Evolutionary conservation across 345 rosid genomes (phyloP).

Genomic region (Ceriops decandra): DNA sequence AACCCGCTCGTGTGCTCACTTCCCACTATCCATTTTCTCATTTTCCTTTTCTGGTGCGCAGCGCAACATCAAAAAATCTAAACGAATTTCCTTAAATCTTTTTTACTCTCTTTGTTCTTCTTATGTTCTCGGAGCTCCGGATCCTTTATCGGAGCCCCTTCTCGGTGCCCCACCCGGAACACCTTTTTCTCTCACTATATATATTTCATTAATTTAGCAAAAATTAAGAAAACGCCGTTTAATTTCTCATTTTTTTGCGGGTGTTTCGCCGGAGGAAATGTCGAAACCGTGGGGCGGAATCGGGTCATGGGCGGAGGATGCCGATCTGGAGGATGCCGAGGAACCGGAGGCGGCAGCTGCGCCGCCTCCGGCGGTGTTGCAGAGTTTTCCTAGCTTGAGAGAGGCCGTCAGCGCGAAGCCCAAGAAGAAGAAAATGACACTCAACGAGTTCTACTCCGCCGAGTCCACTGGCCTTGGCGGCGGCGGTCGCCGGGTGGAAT

Average conservation of each 20-base stretch:
- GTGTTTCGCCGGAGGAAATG: constrained; percentile 26
- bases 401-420: constrained; percentile 65
- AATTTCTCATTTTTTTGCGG: neutral
- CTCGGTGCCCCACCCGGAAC: constrained; percentile 32
- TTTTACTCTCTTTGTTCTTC: constrained; percentile 14
- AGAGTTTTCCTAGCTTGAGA: constrained; percentile 73
- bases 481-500: constrained; percentile 5
- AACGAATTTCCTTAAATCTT: neutral
- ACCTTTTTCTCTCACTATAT: constrained; percentile 7
- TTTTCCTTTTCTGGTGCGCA: neutral
- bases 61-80: too few species aligned
- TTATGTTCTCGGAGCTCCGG: constrained; percentile 64
- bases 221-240: constrained; percentile 8
- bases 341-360: constrained; percentile 41
- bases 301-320: constrained; percentile 97
- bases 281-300: constrained; percentile 68
- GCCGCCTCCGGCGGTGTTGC: constrained; percentile 37
- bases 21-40: neutral
- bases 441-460: constrained; percentile 49
- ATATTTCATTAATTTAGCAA: neutral
- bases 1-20: constrained; percentile 3
- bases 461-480: constrained; percentile 16
- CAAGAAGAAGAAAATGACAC: constrained; percentile 81
- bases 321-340: constrained; percentile 73
- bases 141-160: constrained; percentile 53